Evolutionary conservation across 169 alveolate genomes (phyloP).

Genomic region (Prorocentrum cordatum): DNA sequence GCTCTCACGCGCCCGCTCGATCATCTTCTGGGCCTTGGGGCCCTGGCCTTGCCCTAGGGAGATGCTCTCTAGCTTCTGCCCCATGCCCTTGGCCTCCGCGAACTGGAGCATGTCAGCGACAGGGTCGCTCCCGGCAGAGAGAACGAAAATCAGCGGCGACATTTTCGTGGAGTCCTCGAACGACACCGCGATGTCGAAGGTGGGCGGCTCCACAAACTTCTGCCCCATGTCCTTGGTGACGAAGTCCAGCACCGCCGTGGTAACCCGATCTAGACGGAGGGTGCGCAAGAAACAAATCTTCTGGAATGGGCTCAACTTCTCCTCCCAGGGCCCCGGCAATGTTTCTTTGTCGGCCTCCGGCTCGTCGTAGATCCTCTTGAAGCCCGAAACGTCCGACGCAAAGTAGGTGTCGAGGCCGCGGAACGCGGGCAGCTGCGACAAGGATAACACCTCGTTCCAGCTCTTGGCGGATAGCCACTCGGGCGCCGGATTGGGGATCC

Average conservation of each 20-base stretch:
- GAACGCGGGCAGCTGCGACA: slow-evolving; percentile 58
- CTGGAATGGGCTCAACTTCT: slow-evolving; percentile 77
- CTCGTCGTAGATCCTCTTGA: slow-evolving; percentile 53
- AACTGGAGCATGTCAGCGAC: slow-evolving; percentile 84
- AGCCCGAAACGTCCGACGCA: slow-evolving; percentile 16
- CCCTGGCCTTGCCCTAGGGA: slow-evolving; percentile 92
- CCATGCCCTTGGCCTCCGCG: slow-evolving; percentile 78
- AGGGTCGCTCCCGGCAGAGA: slow-evolving; percentile 93
- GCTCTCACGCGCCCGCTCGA: slow-evolving; percentile 77
- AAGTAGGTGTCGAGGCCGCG: slow-evolving; percentile 41
- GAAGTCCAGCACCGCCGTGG: slow-evolving; percentile 81
- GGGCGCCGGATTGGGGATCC: slow-evolving; percentile 78
- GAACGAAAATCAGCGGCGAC: slow-evolving; percentile 90
- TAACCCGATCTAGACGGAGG: slow-evolving; percentile 80
- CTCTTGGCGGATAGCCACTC: slow-evolving; percentile 85
- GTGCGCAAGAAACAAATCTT: slow-evolving; percentile 83
- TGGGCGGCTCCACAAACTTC: slow-evolving; percentile 85
- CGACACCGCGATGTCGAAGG: slow-evolving; percentile 83
- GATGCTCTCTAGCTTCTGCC: slow-evolving; percentile 82
- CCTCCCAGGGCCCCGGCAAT: slow-evolving; percentile 80
- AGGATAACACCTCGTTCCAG: slow-evolving; percentile 81
- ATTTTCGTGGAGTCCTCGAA: slow-evolving; percentile 83
- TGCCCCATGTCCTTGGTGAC: slow-evolving; percentile 80
- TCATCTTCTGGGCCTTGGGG: slow-evolving; percentile 85
- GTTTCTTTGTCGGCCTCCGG: slow-evolving; percentile 56